Evolutionary conservation across 768 basidiomycete species (phyloP), one percentile per base, ranked within the genome.

Genomic region (Suillus ampliporus): DNA sequence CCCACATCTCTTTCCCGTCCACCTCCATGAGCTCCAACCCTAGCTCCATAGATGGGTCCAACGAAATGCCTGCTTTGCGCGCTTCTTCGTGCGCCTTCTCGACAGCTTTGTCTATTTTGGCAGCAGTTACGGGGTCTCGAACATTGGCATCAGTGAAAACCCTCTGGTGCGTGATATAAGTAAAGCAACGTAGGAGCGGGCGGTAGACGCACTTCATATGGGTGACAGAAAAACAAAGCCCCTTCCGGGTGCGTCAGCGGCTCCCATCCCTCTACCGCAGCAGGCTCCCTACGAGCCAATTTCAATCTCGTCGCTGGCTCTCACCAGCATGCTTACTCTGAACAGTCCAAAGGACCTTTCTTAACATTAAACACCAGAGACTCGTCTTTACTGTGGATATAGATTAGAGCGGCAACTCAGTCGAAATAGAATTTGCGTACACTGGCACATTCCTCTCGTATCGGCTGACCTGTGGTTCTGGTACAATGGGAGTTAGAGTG

Each of bases 121-220:
- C 10, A n/a, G 50, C 50, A 51, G 3, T 51, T 31, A 11, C 15
- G 7, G 10, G 17, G 28, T 51, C 17, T 51, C 50, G 50, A 31
- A 51, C 50, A 51, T 51, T 5, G 2, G 19, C 50, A 51, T 51
- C 50, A 51, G 50, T 51, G 28, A 51, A 51, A 51, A 31, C 50
- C 28, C 50, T 31, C 50, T 51, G 0, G 28, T 51, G 28, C 17
- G 10, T 10, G 0, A 17, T 19, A 51, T 51, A 5, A 51, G 28
- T 31, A 5, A 31, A 31, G 2, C 4, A 10, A n/a, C 11, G 48
- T 31, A 51, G 4, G 17, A 31, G 48, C 19, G 10, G 10, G 15
- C 10, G 11, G 17, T 13, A 31, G 5, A 51, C 48, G 28, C 11
- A 51, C 48, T 51, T 51, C 4, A 19, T 51, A 11, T 10, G 28